Evolutionary conservation across 768 basidiomycete species (phyloP), one percentile per base, ranked within the genome.

Genomic region (Paxillus ammoniavirescens): DNA sequence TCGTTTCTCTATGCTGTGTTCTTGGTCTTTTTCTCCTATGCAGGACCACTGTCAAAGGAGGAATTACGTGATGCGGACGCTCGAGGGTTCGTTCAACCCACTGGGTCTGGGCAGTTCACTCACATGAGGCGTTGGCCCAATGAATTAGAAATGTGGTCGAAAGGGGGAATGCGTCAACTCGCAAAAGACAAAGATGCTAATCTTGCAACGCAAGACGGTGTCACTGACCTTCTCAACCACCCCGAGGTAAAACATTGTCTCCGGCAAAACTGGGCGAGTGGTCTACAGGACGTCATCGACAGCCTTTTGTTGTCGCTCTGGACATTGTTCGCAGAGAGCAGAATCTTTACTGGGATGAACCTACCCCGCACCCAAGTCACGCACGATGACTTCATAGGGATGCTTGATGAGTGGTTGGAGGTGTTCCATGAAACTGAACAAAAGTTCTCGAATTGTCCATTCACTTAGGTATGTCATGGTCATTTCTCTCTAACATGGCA

Each of bases 1-100:
- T 53, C 52, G 0, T 48, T 53, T 33, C 30, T 53, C 40, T 53
- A 47, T 46, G 52, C 48, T 12, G 10, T 53, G 15, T 14, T 53
- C 10, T 40, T 53, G 8, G 48, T 53, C 28, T 47, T 53, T 15
- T 33, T 47, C 31, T 42, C 52, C 6, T 53, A 53, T 42, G 30
- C n/a, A 9, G 45, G 52, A 23, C 52, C 52, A 14, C 45, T 47
- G 13, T 15, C 21, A 4, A 37, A 37, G 13, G 28, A 48, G 3
- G 26, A 37, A 8, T 37, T 47, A 13, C 10, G 15, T 5, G 37
- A 5, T 15, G 52, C 52, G 2, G 35, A 30, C 26, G 21, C 8
- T 4, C 28, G 14, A 15, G 45, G 38, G 12, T 53, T 47, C 26
- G 41, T 26, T 30, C 45, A 53, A 5, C 8, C 3, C 12, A 5